A percentile compares a stretch with the other conserved stretches of the same genome.
phyloP scores from a whole-genome alignment of 805 yeast genomes.

The Ogataea ramenticola region DNA sequence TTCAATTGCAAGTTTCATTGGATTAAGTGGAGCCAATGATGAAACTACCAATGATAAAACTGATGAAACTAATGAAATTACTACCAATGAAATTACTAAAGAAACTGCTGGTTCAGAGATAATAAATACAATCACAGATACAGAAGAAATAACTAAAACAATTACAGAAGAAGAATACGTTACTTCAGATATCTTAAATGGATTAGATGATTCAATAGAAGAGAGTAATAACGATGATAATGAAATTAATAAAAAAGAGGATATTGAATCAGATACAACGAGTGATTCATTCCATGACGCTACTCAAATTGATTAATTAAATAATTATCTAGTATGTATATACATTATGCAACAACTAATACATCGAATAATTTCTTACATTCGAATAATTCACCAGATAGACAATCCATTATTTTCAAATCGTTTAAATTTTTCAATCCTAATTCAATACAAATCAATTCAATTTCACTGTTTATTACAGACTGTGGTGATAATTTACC shows the following conservation, averaged over 20 bases:
- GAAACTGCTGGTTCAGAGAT: no score
- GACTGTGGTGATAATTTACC: slow-evolving; percentile 47
- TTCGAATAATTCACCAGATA: slow-evolving; percentile 60
- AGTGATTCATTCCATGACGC: neutral
- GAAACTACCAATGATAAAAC: no score
- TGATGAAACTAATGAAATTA: no score
- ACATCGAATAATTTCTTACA: slow-evolving; percentile 68
- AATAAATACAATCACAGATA: no score
- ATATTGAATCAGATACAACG: neutral
- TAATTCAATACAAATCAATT: slow-evolving; percentile 51
- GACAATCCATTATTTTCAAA: slow-evolving; percentile 54
- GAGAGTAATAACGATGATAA: no score
- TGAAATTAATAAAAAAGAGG: neutral
- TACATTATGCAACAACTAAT: slow-evolving; percentile 31
- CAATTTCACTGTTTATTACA: slow-evolving; percentile 57
- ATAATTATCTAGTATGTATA: no score
- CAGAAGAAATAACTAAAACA: no score
- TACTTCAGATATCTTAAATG: no score
- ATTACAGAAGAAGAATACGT: no score
- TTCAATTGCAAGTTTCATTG: neutral
- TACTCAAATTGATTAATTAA: neutral
- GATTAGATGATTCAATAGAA: no score
- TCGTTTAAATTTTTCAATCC: slow-evolving; percentile 64
- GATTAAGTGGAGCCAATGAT: no score
- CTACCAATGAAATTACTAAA: no score